These are phyloP conservation scores for Allantophomopsis lycopodina DNA, from an alignment of 2,329 filamentous ascomycete species.

Conservation along the genomic window DNA sequence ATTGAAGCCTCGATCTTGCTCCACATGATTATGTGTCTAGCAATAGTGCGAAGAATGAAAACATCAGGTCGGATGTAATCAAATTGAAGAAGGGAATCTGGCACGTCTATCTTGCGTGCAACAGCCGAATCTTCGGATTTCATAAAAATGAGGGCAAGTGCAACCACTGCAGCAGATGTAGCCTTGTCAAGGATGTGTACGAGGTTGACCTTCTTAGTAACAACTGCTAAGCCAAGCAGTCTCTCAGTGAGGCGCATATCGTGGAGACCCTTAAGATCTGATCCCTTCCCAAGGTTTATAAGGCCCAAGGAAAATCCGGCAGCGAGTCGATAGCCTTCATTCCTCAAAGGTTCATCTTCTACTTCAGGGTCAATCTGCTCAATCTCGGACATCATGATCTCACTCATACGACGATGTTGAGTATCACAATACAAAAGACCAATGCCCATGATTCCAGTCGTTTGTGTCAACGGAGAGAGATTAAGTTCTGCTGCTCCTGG, in stretches of 20 bases:
- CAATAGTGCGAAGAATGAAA: constrained; percentile 76
- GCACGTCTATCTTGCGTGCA: constrained; percentile 84
- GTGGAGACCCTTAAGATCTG: constrained; percentile 74
- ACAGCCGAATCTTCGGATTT: constrained; percentile 83
- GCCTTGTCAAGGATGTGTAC: constrained; percentile 90
- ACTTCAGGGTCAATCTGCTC: constrained; percentile 70
- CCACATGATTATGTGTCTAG: constrained; percentile 90
- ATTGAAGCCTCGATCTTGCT: constrained; percentile 60
- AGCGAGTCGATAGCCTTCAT: constrained; percentile 91
- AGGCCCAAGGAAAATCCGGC: constrained; percentile 87
- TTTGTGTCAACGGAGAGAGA: constrained; percentile 83
- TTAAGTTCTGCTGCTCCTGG: constrained; percentile 89
- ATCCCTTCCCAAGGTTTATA: constrained; percentile 88
- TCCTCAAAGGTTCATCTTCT: constrained; percentile 73
- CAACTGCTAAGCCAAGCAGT: constrained; percentile 71
- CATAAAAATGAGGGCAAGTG: constrained; percentile 88
- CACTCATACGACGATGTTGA: constrained; percentile 95
- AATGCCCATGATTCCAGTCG: constrained; percentile 93
- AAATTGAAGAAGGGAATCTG: constrained; percentile 80
- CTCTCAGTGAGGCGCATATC: constrained; percentile 91
- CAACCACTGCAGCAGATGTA: constrained; percentile 84
- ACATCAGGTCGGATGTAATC: constrained; percentile 93
- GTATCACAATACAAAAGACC: constrained; percentile 88
- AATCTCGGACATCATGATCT: constrained; percentile 97
- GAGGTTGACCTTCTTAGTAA: constrained; percentile 79